Conservation (phyloP, 305 asterid species). For the Petunia hybrid region DNA sequence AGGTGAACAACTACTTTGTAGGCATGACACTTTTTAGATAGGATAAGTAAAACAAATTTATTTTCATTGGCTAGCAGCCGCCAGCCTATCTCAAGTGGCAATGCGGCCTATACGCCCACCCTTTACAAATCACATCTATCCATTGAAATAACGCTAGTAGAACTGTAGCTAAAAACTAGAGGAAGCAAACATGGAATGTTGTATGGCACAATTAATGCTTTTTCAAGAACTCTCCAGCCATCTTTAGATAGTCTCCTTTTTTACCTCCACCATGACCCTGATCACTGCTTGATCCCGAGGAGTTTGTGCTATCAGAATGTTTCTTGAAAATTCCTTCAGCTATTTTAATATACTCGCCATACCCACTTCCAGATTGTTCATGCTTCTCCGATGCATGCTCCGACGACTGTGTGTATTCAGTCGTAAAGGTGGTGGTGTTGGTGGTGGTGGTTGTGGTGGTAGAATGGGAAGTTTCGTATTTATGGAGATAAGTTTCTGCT, state of each 20-base stretch:
- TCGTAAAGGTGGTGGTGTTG: background rate
- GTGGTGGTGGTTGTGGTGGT: slow-evolving; percentile 36
- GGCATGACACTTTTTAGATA: too few relatives aligned
- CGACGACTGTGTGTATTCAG: slow-evolving; percentile 32
- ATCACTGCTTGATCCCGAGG: background rate
- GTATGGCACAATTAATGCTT: slow-evolving; percentile 30
- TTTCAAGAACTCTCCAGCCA: slow-evolving; percentile 61
- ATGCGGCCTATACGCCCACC: background rate
- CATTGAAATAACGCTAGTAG: background rate
- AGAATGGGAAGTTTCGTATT: slow-evolving; percentile 42
- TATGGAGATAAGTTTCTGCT: slow-evolving; percentile 48
- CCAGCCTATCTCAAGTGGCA: background rate
- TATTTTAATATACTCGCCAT: slow-evolving; percentile 40
- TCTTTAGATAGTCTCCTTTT: slow-evolving; percentile 39
- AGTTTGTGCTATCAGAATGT: slow-evolving; percentile 1
- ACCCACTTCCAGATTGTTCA: slow-evolving; percentile 30
- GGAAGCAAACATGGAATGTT: too few relatives aligned
- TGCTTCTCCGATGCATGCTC: slow-evolving; percentile 28
- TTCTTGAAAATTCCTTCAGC: slow-evolving; percentile 33
- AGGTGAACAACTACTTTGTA: too few relatives aligned
- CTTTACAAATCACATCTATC: background rate
- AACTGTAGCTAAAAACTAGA: background rate
- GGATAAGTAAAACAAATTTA: background rate
- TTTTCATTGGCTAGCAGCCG: background rate
- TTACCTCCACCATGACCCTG: slow-evolving; percentile 13